Base-by-base conservation (phyloP, 805 yeast species). In the Schizosaccharomyces cryophilus region DNA sequence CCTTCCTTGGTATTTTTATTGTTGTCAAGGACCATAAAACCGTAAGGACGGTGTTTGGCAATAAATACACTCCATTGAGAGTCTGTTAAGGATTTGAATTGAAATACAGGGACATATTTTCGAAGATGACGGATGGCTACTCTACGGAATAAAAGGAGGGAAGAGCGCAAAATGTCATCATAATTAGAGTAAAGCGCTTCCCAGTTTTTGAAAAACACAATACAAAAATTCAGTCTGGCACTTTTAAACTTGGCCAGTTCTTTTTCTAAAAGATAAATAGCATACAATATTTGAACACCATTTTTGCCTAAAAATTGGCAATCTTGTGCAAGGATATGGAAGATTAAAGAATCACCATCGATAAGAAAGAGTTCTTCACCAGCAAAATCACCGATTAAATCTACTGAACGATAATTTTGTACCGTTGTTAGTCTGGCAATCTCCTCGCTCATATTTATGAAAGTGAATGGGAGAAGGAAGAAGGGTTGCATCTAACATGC, bases 11-110 rank as follows among this genome's bases (percentile, higher is more conserved):
- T 24, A 51, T 29, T 51, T 21, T 51, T 21, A 17, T 21, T 21
- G 9, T 17, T 51, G 35, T 51, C 56, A 51, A 51, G 56, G 24
- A 29, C 56, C 30, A 51, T 29, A 51, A 51, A 51, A 17, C 56
- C 56, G 35, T 51, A 51, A 24, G 56, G 56, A 51, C 56, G 56
- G 26, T 51, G 29, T 29, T 51, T 51, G 21, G 56, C 30, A 51
- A 51, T 51, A 51, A 51, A 51, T 29, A 51, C n/a, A 29, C 56
- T 51, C 56, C 56, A 51, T 51, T 51, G 56, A 51, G 56, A 51
- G 26, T 51, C 56, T 7, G 35, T 5, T 24, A 51, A 21, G 5
- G 30, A 6, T 29, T 51, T 51, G n/a, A 51, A 51, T 17, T 17
- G 19, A 29, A 19, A 51, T 21, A 51, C 56, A 6, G 56, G 35